Percentiles rank a stretch among this genome's conserved stretches.
phyloP scores from a whole-genome alignment of 2,329 filamentous ascomycete genomes.

The Claviceps sp. region DNA sequence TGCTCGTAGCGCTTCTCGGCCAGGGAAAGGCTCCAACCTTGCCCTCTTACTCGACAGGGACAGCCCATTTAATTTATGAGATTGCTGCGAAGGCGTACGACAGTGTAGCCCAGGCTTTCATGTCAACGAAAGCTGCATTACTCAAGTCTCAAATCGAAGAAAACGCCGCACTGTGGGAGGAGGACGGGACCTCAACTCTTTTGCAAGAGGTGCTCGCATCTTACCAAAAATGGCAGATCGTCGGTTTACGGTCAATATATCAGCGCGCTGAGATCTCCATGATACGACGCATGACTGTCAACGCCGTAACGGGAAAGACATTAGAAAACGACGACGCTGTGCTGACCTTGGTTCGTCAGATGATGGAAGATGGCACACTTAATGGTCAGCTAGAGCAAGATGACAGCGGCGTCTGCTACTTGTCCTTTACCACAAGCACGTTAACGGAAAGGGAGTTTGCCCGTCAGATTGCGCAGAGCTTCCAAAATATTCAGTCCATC shows the following conservation, averaged over 20 bases:
- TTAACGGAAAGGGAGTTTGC: conserved; percentile 39
- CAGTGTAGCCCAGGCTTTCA: conserved; percentile 56
- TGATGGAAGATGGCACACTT: conserved; percentile 43
- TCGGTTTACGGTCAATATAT: conserved; percentile 61
- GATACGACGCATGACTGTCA: conserved; percentile 36
- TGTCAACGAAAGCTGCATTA: conserved; percentile 35
- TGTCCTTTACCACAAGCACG: conserved; percentile 34
- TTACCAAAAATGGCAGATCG: conserved; percentile 64
- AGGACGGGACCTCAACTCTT: conserved; percentile 62
- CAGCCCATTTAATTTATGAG: conserved; percentile 42
- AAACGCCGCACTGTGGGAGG: conserved; percentile 44
- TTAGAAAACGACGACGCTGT: conserved; percentile 30
- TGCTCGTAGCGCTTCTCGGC: conserved; percentile 61
- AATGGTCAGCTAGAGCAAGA: conserved; percentile 37
- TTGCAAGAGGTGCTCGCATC: conserved; percentile 55
- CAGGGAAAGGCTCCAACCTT: conserved; percentile 44
- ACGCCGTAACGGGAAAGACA: conserved; percentile 36
- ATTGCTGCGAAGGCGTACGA: conserved; percentile 56
- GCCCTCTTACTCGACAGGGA: conserved; percentile 41
- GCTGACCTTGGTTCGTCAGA: conserved; percentile 34
- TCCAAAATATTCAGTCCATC: conserved; percentile 30
- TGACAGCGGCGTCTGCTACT: conserved; percentile 26
- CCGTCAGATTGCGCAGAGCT: conserved; percentile 27
- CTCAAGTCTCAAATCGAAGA: conserved; percentile 52
- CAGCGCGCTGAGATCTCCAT: conserved; percentile 41